phyloP scores from a whole-genome alignment of 352 stramenopile genomes.

The Globisporangium canariense region DNA sequence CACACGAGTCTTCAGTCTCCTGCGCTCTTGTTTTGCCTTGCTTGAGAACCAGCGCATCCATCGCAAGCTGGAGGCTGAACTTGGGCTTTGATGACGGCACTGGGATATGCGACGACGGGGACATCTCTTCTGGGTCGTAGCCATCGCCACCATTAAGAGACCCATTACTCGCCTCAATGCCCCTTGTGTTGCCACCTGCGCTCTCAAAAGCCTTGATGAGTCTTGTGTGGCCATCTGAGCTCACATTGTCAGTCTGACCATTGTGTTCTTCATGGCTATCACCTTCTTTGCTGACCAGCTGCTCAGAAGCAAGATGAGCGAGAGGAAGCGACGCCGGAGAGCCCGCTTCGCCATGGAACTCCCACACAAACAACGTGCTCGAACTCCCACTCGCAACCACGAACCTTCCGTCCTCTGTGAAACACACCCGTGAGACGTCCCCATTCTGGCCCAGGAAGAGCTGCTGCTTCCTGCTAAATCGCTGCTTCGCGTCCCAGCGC shows the following conservation, averaged over 20 bases:
- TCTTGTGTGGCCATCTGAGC: neutral
- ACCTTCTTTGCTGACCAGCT: neutral
- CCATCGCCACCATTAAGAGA: neutral
- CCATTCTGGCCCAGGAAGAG: slow-evolving; percentile 46
- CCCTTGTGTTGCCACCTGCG: no score
- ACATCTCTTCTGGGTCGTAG: slow-evolving; percentile 16
- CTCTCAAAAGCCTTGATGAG: no score
- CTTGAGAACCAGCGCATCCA: slow-evolving; percentile 29
- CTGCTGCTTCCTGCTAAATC: slow-evolving; percentile 54
- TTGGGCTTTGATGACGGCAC: slow-evolving; percentile 28
- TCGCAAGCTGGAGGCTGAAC: slow-evolving; percentile 31
- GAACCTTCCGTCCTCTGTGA: slow-evolving; percentile 36
- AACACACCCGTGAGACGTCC: slow-evolving; percentile 31
- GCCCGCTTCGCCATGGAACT: slow-evolving; percentile 39
- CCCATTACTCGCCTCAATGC: no score
- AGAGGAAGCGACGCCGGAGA: neutral
- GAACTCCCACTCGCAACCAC: slow-evolving; percentile 42
- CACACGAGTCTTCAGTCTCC: neutral
- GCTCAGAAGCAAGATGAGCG: neutral
- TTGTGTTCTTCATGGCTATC: neutral
- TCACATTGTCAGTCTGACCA: neutral
- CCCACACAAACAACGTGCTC: slow-evolving; percentile 55
- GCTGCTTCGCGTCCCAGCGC: slow-evolving; percentile 50
- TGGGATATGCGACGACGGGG: slow-evolving; percentile 16
- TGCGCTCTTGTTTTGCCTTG: neutral